Evolutionary conservation across 371 early-diverging fungal genomes (phyloP), one percentile per base, ranked within the genome.

Genomic region (Lichtheimia ramosa): DNA sequence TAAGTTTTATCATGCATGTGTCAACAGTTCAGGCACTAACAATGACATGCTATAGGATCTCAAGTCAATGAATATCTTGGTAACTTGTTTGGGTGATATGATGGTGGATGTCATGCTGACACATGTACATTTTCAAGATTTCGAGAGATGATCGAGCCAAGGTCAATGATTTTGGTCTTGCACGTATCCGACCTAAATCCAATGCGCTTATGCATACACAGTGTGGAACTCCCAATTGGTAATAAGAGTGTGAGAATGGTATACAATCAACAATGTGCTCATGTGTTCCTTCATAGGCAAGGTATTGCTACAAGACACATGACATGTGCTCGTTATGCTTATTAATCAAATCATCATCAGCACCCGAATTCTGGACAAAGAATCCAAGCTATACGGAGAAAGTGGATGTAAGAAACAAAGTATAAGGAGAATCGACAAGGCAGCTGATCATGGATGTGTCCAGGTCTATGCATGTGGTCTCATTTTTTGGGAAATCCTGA

Each of bases 31-130:
- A 24, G 20, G 43, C 42, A 39, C 14, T 46, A 16, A 46, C 1
- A 28, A 48, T 34, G 16, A 15, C 23, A n/a, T n/a, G n/a, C 3
- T 23, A 20, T 43, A 70, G 69, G 95, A 94, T 64, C 76, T 94
- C 52, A 94, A 94, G 70, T 93, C 94, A n/a, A 88, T 89, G 86
- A 95, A 90, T 58, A 85, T 90, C 28, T 63, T 91, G 63, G 89
- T 87, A 68, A 34, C 34, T 3, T 27, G 34, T 34, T 0, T 34
- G 34, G 34, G 10, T 34, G 34, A 34, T 52, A 67, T 48, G 34
- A 18, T 8, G 5, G 1, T 8, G 6, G 8, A 8, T 34, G 10
- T 6, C 2, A 8, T 2, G 10, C 34, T 34, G 8, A 48, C 13
- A 27, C 13, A 41, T 2, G 5, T 25, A 5, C 25, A 25, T 24